phyloP scores from a whole-genome alignment of 148 eudicot genomes.

The Vaccinium vitisidaea region DNA sequence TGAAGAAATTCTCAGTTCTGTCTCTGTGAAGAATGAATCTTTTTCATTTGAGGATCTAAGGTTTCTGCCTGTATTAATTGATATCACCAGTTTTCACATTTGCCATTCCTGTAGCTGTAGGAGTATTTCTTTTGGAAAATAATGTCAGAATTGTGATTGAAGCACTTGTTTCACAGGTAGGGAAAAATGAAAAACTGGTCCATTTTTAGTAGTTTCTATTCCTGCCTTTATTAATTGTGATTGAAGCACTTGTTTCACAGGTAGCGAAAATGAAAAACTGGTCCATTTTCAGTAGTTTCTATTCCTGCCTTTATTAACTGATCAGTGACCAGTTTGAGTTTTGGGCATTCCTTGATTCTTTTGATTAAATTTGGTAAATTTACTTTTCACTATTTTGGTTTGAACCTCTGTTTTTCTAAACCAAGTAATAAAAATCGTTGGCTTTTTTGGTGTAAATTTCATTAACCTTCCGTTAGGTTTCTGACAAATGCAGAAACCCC shows the following conservation, averaged over 20 bases:
- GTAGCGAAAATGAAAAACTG: not conserved
- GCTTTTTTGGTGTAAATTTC: too few species aligned
- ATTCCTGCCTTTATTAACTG: slow-evolving; percentile 5
- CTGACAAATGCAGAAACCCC: too few species aligned
- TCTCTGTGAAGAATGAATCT: not conserved
- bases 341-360: not conserved
- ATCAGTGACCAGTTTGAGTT: not conserved
- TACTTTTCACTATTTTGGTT: not conserved
- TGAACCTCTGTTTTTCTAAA: not conserved
- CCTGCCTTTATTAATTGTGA: slow-evolving; percentile 2
- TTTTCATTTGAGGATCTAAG: not conserved
- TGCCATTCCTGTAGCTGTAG: not conserved
- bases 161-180: not conserved
- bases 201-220: slow-evolving; percentile 5
- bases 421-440: not conserved
- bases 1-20: not conserved
- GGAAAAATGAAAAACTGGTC: not conserved
- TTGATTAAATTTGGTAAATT: not conserved
- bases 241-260: not conserved
- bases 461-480: too few species aligned
- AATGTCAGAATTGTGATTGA: not conserved
- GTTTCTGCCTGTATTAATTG: not conserved
- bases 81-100: not conserved
- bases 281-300: not conserved
- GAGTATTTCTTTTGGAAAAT: not conserved